Percentiles rank a stretch among this genome's conserved stretches.
Evolutionary conservation across 768 basidiomycete genomes (phyloP).

Genomic region (Aureoboletus auriporus): DNA sequence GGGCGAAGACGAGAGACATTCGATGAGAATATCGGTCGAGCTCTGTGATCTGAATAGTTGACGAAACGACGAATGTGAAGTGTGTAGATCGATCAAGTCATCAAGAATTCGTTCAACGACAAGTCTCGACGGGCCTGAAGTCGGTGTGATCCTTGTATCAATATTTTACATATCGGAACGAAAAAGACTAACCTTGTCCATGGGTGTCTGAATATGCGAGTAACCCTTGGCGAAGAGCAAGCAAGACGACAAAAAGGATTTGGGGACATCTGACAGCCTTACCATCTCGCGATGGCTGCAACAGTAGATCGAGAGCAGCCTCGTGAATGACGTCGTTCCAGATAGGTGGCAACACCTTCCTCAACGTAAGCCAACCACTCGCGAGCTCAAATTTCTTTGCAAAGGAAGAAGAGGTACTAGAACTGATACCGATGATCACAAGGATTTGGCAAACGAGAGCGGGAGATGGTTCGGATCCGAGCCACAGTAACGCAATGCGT

Average conservation of each 20-base stretch:
- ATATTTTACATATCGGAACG: too few species aligned
- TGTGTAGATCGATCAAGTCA: constrained; percentile 66
- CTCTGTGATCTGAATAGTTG: constrained; percentile 71
- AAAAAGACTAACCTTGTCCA: constrained; percentile 12
- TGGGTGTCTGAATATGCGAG: constrained; percentile 25
- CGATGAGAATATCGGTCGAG: constrained; percentile 62
- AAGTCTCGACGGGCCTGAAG: constrained; percentile 20
- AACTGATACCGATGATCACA: constrained; percentile 52
- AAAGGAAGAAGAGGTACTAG: constrained; percentile 58
- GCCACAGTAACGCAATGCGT: constrained; percentile 72
- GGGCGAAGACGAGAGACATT: constrained; percentile 51
- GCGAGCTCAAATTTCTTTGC: constrained; percentile 79
- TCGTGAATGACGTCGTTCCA: constrained; percentile 71
- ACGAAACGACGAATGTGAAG: constrained; percentile 61
- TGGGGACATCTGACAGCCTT: constrained; percentile 54
- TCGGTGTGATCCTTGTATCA: too few species aligned
- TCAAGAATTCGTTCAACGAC: constrained; percentile 44
- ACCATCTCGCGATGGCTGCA: constrained; percentile 39
- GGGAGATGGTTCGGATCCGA: constrained; percentile 70
- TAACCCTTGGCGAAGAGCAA: constrained; percentile 61
- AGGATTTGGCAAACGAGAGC: constrained; percentile 58
- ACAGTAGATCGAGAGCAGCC: constrained; percentile 64
- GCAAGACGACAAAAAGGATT: constrained; percentile 69
- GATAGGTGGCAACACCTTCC: constrained; percentile 56
- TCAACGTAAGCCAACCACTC: constrained; percentile 78